Evolutionary conservation across 441 rosid genomes (phyloP), one percentile per base, ranked within the genome.

Genomic region (Pelargonium myrrhifolium): DNA sequence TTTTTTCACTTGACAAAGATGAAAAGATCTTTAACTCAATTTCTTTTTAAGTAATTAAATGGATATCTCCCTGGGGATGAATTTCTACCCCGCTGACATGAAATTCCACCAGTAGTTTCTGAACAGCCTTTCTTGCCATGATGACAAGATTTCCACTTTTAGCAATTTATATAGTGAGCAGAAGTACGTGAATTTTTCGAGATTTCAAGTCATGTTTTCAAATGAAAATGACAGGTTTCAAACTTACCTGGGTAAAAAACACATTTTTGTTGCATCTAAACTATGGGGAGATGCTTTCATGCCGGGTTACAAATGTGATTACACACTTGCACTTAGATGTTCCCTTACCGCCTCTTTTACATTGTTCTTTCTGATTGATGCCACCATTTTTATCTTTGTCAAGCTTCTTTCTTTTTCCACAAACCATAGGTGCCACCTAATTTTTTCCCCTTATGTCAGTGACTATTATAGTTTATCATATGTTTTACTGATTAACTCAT

Each of bases 371-470:
- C 42, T 61, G 18, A 26, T 26, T 61, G 64, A 61, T 61, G 9
- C 42, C 4, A 17, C 17, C 64, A 61, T 61, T 31, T 61, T 31
- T 12, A 28, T 26, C n/a, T 61, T 9, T 28, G 42, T 26, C 20
- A 61, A 61, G 17, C 24, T 55, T 55, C 1, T 55, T 1, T 42
- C 51, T 21, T 64, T 39, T 58, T 12, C 47, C 58, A 3, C 67
- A 45, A 71, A 26, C 61, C 17, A 69, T 66, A 69, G 31, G 56
- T 37, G 39, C 51, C 58, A 64, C 67, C 9, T 61, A 63, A 45
- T 43, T 51, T 5, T 3, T 65, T 63, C 1, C 59, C 58, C 2
- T 62, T 20, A 6, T 11, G 42, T 21, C 37, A 40, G 47, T 67
- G 39, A 14, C 42, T 42, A 73, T 67, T 6, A 15, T 75, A 9